Percentiles rank a stretch among this genome's conserved stretches.
These are phyloP conservation scores for Populus davidiana DNA, from an alignment of 345 rosid genomes.

Conservation along the genomic window DNA sequence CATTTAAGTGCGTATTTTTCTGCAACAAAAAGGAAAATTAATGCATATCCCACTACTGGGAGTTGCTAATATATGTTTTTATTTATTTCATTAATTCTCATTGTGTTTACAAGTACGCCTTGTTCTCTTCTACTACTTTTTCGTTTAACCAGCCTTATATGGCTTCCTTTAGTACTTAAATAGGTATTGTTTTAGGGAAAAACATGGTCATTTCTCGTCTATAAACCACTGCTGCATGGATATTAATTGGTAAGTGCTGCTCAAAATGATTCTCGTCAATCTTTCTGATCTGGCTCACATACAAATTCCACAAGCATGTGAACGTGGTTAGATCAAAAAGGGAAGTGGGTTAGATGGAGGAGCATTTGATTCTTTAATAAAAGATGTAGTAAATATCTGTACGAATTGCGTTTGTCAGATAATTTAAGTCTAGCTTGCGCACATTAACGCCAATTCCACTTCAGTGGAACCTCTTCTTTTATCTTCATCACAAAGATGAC, in stretches of 20 bases:
- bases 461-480: background rate
- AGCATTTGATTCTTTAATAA: conserved; percentile 4
- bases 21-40: background rate
- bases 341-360: conserved; percentile 9
- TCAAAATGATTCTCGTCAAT: background rate
- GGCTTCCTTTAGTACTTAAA: conserved; percentile 7
- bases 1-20: conserved; percentile 10
- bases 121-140: conserved; percentile 6
- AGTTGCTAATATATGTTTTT: background rate
- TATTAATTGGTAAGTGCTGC: no score
- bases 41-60: conserved; percentile 28
- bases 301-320: conserved; percentile 11
- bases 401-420: background rate
- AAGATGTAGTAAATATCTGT: conserved; percentile 15
- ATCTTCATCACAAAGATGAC: background rate
- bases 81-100: background rate
- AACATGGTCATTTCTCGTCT: background rate
- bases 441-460: background rate
- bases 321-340: background rate
- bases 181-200: background rate
- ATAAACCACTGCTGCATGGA: conserved; percentile 26
- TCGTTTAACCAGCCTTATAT: background rate
- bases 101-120: background rate
- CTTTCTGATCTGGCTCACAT: conserved; percentile 5
- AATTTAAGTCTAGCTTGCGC: no score